Evolutionary conservation across 139 green algal species (phyloP), one percentile per base, ranked within the genome.

Genomic region (Ettlia oleoabundans): DNA sequence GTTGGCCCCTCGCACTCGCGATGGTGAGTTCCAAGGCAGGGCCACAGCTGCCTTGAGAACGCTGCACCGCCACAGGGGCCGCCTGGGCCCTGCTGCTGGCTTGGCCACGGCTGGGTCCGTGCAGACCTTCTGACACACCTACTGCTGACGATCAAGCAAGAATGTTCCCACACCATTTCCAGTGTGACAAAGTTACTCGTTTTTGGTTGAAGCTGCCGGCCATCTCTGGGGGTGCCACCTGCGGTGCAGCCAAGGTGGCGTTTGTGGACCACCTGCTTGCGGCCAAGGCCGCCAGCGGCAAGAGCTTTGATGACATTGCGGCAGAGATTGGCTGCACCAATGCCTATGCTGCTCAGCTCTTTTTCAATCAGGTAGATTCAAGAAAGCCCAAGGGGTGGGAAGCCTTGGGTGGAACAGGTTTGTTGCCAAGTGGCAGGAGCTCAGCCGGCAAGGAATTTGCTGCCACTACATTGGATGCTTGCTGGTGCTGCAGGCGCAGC

Each of bases 331-430:
- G 87, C 7, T 76, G 90, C 9, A 93, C 89, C n/a, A 93, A 93
- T 40, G 76, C 85, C 0, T 93, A 92, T 83, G 87, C 87, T 1
- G 85, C 90, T 0, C 90, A 93, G 85, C 90, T 93, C 21, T 93
- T 93, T 64, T 82, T 87, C 84, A 90, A 93, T 52, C 90, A 93
- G 89, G 88, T 78, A 41, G n/a, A n/a, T n/a, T n/a, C n/a, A n/a
- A n/a, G n/a, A n/a, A n/a, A n/a, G n/a, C n/a, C n/a, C n/a, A n/a
- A n/a, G n/a, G n/a, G n/a, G n/a, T n/a, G n/a, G n/a, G n/a, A n/a
- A n/a, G n/a, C n/a, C n/a, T n/a, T n/a, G n/a, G n/a, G n/a, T n/a
- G n/a, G n/a, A n/a, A n/a, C n/a, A n/a, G n/a, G n/a, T n/a, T n/a
- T n/a, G n/a, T n/a, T n/a, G n/a, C n/a, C n/a, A n/a, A n/a, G n/a